phyloP scores from a whole-genome alignment of 2,329 filamentous ascomycete species.

The Colletotrichum filicis region DNA sequence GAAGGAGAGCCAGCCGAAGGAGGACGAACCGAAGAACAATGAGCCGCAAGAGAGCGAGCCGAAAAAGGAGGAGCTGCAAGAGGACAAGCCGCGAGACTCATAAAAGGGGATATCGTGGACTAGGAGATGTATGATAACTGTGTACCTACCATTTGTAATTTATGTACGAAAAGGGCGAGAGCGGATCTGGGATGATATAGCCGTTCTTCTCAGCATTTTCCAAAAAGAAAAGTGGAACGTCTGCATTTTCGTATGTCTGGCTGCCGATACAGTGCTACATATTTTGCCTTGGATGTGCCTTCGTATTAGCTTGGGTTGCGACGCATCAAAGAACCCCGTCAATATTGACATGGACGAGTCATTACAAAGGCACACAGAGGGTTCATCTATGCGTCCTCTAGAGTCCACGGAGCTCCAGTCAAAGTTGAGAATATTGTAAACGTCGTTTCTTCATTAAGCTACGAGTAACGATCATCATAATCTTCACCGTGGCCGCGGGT shows the following conservation, averaged over 20 bases:
- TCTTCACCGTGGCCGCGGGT: not conserved
- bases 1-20: not conserved
- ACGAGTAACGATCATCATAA: not conserved
- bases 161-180: constrained; percentile 8
- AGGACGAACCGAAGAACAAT: not conserved
- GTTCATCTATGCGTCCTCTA: too few species aligned
- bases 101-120: not conserved
- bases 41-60: not conserved
- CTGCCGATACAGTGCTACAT: not conserved
- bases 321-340: not conserved
- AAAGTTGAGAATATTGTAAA: not conserved
- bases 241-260: not conserved
- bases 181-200: not conserved
- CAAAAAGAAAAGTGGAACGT: not conserved
- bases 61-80: constrained; percentile 27
- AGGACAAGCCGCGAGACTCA: constrained; percentile 18
- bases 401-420: not conserved
- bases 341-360: not conserved
- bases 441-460: not conserved
- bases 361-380: not conserved
- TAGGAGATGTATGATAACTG: constrained; percentile 6
- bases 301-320: not conserved
- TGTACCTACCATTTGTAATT: constrained; percentile 15
- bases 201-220: constrained; percentile 10
- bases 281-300: not conserved